Percentiles rank a stretch among this genome's conserved stretches.
These are phyloP conservation scores for Malus orientalis DNA, from an alignment of 306 rosid genomes.

Conservation along the genomic window DNA sequence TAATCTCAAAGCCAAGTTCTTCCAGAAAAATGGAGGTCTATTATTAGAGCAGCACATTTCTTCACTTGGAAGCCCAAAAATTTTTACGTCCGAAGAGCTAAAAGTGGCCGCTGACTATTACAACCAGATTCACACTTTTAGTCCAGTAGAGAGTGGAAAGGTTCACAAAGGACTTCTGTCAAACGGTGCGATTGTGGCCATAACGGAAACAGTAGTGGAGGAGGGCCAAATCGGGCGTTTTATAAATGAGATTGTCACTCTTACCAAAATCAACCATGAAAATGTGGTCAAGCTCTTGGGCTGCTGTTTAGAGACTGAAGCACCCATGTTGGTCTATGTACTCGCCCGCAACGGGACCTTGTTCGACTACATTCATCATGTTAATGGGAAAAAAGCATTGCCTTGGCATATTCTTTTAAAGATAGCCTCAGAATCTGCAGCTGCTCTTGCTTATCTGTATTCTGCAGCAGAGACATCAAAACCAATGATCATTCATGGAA, in stretches of 20 bases:
- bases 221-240: neutral
- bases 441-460: neutral
- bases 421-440: conserved; percentile 2
- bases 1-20: neutral
- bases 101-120: neutral
- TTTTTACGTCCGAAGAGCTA: neutral
- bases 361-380: neutral
- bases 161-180: neutral
- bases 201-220: neutral
- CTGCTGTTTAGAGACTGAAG: conserved; percentile 1
- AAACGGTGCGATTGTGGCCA: neutral
- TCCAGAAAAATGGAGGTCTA: neutral
- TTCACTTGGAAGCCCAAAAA: neutral
- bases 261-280: neutral
- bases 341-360: neutral
- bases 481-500: neutral
- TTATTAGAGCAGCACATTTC: neutral
- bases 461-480: neutral
- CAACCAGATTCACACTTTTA: neutral
- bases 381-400: neutral
- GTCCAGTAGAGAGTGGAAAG: neutral
- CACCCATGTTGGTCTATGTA: neutral
- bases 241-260: neutral
- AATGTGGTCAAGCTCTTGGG: conserved; percentile 1
- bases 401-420: neutral